phyloP scores from a whole-genome alignment of 108 stramenopile genomes.

The Pinguiococcus pyrenoidosus region DNA sequence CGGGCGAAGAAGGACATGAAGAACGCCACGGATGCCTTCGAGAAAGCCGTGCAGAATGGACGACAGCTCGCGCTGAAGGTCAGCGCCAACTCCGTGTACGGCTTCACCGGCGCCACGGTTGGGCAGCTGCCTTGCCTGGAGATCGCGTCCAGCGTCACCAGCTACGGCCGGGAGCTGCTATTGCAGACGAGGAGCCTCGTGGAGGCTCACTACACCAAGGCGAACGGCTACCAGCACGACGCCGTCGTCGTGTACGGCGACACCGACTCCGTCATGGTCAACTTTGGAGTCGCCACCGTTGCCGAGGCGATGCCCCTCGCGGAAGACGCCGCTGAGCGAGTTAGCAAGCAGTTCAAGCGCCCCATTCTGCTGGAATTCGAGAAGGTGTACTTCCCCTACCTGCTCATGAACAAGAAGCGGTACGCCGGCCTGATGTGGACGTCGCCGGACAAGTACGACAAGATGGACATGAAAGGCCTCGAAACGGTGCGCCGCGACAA shows the following conservation, averaged over 20 bases:
- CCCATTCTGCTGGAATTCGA: conserved; percentile 83
- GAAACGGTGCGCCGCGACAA: conserved; percentile 98
- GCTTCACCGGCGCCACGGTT: conserved; percentile 96
- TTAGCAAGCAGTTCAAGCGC: conserved; percentile 78
- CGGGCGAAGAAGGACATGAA: conserved; percentile 99
- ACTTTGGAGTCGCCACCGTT: conserved; percentile 83
- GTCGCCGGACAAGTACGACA: conserved; percentile 80
- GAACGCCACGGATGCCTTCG: conserved; percentile 88
- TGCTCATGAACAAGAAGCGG: conserved; percentile 98
- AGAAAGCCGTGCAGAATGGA: conserved; percentile 96
- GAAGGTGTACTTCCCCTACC: conserved; percentile 97
- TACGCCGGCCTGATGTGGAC: conserved; percentile 99
- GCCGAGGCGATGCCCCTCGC: conserved; percentile 85
- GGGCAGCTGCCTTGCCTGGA: conserved; percentile 95
- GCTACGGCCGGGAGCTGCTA: conserved; percentile 81
- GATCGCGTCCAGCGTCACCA: conserved; percentile 90
- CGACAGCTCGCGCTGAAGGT: conserved; percentile 96
- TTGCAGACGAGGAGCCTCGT: conserved; percentile 83
- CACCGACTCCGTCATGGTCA: conserved; percentile 97
- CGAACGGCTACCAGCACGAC: conserved; percentile 79
- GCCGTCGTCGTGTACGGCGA: conserved; percentile 96
- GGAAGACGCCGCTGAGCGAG: conserved; percentile 79
- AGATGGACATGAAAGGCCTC: conserved; percentile 97
- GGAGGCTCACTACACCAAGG: conserved; percentile 76
- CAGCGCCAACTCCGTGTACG: conserved; percentile 92